These are phyloP conservation scores for Russula abietina DNA, from an alignment of 768 basidiomycete species.

Conservation along the genomic window DNA sequence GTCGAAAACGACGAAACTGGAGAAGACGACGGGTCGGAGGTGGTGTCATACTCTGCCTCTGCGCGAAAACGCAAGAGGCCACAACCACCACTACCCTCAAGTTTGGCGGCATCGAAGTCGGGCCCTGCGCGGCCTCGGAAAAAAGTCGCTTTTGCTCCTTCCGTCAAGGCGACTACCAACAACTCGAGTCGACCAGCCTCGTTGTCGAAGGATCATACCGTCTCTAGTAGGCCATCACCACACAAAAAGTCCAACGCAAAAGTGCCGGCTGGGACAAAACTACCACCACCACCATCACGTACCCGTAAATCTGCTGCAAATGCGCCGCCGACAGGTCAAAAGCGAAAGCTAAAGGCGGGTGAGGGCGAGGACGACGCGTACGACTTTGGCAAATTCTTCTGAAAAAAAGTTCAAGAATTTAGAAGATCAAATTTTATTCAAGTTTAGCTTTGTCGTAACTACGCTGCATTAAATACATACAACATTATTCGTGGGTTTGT, in stretches of 20 bases:
- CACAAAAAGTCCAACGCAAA: not conserved
- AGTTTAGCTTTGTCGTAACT: not conserved
- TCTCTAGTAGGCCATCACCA: not conserved
- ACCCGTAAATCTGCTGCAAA: conserved; percentile 33
- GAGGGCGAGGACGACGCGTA: conserved; percentile 39
- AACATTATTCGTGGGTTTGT: not conserved
- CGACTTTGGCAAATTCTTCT: conserved; percentile 57
- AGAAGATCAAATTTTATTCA: not conserved
- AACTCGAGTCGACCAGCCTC: not conserved
- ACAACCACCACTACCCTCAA: not conserved
- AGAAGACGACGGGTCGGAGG: too few species aligned
- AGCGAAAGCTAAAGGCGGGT: conserved; percentile 26
- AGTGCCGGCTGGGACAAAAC: not conserved
- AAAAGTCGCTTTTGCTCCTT: conserved; percentile 31
- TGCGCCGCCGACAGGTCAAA: conserved; percentile 27
- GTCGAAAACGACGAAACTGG: conserved; percentile 17
- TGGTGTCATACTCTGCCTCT: conserved; percentile 23
- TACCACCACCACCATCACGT: not conserved
- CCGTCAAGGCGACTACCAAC: not conserved
- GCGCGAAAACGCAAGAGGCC: conserved; percentile 33
- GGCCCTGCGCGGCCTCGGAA: conserved; percentile 28
- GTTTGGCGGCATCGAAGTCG: not conserved
- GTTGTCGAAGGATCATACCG: not conserved
- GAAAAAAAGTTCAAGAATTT: not conserved
- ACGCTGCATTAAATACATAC: not conserved